Conservation (phyloP, 2,329 filamentous ascomycete genomes). For the Calonectria montana region DNA sequence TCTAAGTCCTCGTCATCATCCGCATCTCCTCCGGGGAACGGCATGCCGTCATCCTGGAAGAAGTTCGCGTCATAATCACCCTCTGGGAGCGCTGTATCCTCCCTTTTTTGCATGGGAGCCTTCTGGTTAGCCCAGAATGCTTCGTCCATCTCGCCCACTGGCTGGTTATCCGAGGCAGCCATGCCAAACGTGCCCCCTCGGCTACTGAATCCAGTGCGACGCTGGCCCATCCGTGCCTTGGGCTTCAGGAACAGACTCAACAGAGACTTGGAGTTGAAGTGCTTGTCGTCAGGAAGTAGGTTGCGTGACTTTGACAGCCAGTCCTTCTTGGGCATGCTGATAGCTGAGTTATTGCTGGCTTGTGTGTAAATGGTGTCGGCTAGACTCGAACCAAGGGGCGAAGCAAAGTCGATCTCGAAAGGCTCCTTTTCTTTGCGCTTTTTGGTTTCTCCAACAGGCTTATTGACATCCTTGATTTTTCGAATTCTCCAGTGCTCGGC, state of each 20-base stretch:
- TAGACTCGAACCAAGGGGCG: conserved; percentile 76
- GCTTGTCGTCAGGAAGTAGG: conserved; percentile 95
- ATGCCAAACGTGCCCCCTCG: conserved; percentile 55
- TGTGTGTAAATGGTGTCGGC: conserved; percentile 85
- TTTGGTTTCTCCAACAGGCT: conserved; percentile 69
- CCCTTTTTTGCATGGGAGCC: conserved; percentile 59
- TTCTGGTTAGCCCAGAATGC: conserved; percentile 91
- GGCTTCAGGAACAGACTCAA: conserved; percentile 94
- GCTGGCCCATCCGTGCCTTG: conserved; percentile 82
- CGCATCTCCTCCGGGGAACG: conserved; percentile 70
- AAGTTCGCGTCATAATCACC: conserved; percentile 97
- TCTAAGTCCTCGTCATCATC: conserved; percentile 75
- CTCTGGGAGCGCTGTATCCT: conserved; percentile 68
- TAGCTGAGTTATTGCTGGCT: conserved; percentile 82
- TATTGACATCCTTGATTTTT: conserved; percentile 84
- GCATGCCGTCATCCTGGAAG: conserved; percentile 89
- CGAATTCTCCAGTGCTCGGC: conserved; percentile 99
- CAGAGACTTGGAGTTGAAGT: conserved; percentile 94
- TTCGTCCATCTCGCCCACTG: conserved; percentile 87
- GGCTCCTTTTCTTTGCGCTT: conserved; percentile 95
- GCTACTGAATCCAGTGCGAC: conserved; percentile 64
- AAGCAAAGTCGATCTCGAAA: conserved; percentile 91
- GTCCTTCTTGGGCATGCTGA: conserved; percentile 90
- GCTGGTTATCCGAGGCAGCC: conserved; percentile 60
- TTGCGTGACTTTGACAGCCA: conserved; percentile 96